Percentiles rank a stretch among this genome's conserved stretches.
These are phyloP conservation scores for Pyrenophora seminiperda DNA, from an alignment of 2,329 filamentous ascomycete genomes.

Conservation along the genomic window DNA sequence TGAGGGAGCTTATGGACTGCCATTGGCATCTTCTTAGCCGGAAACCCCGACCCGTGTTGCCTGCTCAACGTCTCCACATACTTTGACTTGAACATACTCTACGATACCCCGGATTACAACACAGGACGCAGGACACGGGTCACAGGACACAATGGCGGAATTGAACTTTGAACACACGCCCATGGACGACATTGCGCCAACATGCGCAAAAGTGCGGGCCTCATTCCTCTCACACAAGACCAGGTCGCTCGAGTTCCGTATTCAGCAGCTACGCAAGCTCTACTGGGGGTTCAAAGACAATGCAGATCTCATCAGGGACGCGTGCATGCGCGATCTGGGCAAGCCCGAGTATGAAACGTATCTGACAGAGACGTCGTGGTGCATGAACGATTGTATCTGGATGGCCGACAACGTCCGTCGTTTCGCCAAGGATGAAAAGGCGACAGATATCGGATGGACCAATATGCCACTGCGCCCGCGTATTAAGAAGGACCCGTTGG, in stretches of 20 bases:
- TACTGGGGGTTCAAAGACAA: slow-evolving; percentile 92
- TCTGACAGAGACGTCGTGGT: slow-evolving; percentile 76
- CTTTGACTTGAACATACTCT: background rate
- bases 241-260: slow-evolving; percentile 78
- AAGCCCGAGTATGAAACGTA: slow-evolving; percentile 78
- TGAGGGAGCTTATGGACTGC: slow-evolving; percentile 10
- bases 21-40: background rate
- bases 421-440: slow-evolving; percentile 81
- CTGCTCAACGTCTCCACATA: background rate
- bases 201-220: slow-evolving; percentile 60
- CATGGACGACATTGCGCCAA: slow-evolving; percentile 42
- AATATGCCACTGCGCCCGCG: slow-evolving; percentile 73
- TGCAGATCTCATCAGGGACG: slow-evolving; percentile 71
- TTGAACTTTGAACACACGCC: slow-evolving; percentile 44
- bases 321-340: slow-evolving; percentile 75
- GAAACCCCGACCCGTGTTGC: background rate
- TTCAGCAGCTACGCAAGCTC: slow-evolving; percentile 86
- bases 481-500: slow-evolving; percentile 86
- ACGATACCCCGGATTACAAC: background rate
- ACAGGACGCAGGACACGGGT: background rate
- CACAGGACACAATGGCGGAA: slow-evolving; percentile 8
- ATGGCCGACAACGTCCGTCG: slow-evolving; percentile 76
- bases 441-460: slow-evolving; percentile 70
- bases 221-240: slow-evolving; percentile 83
- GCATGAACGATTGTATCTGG: slow-evolving; percentile 80